Conservation (phyloP, 208 protist genomes). For the Leishmania arabica region DNA sequence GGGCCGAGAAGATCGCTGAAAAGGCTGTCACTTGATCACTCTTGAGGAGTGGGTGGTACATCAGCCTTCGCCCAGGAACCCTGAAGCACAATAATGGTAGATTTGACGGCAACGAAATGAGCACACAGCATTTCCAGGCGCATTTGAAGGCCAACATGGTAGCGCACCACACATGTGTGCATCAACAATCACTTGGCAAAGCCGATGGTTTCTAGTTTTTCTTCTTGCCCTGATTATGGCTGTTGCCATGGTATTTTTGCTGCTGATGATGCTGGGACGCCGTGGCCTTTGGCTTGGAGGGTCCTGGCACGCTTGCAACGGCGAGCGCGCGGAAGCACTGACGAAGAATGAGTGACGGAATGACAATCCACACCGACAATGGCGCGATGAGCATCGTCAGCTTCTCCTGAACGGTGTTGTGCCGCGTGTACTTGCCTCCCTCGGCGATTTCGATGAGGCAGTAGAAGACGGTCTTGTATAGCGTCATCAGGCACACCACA, state of each 20-base stretch:
- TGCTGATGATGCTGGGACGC: neutral
- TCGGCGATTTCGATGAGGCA: conserved; percentile 66
- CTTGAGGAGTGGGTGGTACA: neutral
- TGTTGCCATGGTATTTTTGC: neutral
- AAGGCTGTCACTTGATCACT: neutral
- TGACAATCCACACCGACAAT: conserved; percentile 66
- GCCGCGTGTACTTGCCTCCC: conserved; percentile 63
- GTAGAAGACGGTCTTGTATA: conserved; percentile 87
- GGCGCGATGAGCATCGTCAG: conserved; percentile 59
- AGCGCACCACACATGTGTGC: neutral
- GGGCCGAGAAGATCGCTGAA: neutral
- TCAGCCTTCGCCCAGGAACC: neutral
- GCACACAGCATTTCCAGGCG: neutral
- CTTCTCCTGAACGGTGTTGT: conserved; percentile 57
- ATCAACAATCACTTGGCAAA: neutral
- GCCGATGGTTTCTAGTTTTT: neutral
- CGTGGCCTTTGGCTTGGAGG: neutral
- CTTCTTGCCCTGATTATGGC: conserved; percentile 16
- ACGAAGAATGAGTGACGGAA: conserved; percentile 48
- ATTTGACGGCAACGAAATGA: neutral
- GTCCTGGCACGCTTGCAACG: conserved; percentile 8
- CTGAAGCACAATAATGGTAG: neutral
- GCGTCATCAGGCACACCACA: conserved; percentile 64
- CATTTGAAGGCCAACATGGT: neutral
- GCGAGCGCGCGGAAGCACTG: conserved; percentile 43